phyloP scores from a whole-genome alignment of 768 basidiomycete genomes.

The Antrodiella citrinella region DNA sequence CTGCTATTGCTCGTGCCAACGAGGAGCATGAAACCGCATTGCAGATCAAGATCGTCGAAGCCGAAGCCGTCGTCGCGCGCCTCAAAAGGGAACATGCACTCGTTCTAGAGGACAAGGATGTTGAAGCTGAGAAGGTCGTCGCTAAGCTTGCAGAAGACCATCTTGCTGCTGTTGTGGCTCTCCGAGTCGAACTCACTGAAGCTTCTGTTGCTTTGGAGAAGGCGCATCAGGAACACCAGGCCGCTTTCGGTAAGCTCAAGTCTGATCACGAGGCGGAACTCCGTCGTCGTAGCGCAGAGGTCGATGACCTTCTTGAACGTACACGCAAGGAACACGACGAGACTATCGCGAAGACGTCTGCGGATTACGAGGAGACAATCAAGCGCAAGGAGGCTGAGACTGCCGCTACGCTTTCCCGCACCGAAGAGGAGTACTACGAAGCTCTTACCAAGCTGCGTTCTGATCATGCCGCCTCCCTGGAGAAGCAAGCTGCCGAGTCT shows the following conservation, averaged over 20 bases:
- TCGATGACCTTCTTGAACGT: constrained; percentile 39
- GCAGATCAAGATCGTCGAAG: not conserved
- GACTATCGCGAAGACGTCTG: constrained; percentile 34
- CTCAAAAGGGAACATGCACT: constrained; percentile 29
- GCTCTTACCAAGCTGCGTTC: constrained; percentile 67
- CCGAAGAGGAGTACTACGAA: constrained; percentile 79
- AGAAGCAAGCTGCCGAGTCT: constrained; percentile 51
- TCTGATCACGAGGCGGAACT: constrained; percentile 33
- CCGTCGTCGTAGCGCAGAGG: constrained; percentile 45
- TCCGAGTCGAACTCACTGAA: constrained; percentile 24
- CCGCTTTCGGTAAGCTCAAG: constrained; percentile 47
- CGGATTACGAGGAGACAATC: constrained; percentile 47
- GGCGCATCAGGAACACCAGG: constrained; percentile 48
- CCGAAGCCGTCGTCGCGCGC: constrained; percentile 10
- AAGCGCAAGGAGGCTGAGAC: constrained; percentile 57
- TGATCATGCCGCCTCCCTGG: constrained; percentile 62
- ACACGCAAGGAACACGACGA: constrained; percentile 49
- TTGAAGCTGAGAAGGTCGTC: constrained; percentile 32
- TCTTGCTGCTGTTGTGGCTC: not conserved
- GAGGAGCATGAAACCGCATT: constrained; percentile 14
- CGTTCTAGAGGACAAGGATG: constrained; percentile 37
- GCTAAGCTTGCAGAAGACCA: constrained; percentile 25
- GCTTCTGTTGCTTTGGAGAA: constrained; percentile 23
- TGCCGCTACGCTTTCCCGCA: constrained; percentile 49
- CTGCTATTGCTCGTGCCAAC: constrained; percentile 35